Evolutionary conservation across 495 filamentous ascomycete genomes (phyloP).

Genomic region (Lineolata rhizophorae): DNA sequence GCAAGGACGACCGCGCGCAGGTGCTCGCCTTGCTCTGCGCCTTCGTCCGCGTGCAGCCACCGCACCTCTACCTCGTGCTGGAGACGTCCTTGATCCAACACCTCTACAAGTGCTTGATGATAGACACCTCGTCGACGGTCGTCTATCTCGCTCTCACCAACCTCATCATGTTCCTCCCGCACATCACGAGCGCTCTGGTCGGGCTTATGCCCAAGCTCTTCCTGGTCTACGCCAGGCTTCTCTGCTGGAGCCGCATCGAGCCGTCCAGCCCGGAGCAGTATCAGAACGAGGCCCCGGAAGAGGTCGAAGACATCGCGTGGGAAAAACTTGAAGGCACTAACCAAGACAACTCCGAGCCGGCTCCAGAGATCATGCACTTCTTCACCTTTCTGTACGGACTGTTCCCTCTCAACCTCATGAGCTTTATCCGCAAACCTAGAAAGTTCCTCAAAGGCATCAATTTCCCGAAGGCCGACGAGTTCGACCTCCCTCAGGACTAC

Average conservation of each 20-base stretch:
- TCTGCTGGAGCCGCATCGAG: constrained; percentile 47
- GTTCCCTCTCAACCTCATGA: constrained; percentile 60
- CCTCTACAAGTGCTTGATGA: constrained; percentile 44
- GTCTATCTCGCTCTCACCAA: constrained; percentile 42
- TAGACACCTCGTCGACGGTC: constrained; percentile 46
- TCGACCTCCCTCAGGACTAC: constrained; percentile 49
- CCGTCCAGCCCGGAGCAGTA: constrained; percentile 11
- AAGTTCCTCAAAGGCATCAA: constrained; percentile 42
- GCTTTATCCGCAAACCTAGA: constrained; percentile 54
- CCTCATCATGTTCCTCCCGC: constrained; percentile 54
- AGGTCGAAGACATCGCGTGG: constrained; percentile 23
- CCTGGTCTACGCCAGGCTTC: constrained; percentile 48
- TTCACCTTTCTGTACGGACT: constrained; percentile 61
- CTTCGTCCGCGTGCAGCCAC: constrained; percentile 44
- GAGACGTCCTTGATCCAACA: constrained; percentile 43
- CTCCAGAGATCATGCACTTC: constrained; percentile 52
- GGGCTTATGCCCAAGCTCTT: constrained; percentile 42
- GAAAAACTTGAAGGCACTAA: constrained; percentile 33
- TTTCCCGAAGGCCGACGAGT: constrained; percentile 36
- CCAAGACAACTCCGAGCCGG: constrained; percentile 28
- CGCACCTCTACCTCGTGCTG: constrained; percentile 45
- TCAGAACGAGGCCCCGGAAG: constrained; percentile 5
- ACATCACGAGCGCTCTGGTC: constrained; percentile 43
- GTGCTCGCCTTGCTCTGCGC: constrained; percentile 35
- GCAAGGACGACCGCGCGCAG: constrained; percentile 32